Conservation (phyloP, 768 basidiomycete species). For the Mycena maculata region DNA sequence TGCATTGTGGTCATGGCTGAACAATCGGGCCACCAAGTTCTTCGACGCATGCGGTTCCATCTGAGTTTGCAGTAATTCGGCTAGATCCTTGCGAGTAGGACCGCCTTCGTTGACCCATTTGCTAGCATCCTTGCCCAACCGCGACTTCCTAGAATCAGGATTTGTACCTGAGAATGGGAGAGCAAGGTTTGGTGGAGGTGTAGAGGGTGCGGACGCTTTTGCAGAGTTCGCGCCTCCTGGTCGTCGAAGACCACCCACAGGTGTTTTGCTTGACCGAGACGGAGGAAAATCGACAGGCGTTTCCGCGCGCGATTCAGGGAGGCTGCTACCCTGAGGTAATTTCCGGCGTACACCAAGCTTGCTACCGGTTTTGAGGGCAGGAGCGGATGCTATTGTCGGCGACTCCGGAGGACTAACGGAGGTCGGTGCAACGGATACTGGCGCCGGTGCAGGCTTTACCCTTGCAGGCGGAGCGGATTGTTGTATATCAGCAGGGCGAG, state of each 20-base stretch:
- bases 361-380: constrained; percentile 52
- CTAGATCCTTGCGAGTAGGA: constrained; percentile 85
- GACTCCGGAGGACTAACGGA: constrained; percentile 57
- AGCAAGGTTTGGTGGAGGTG: constrained; percentile 46
- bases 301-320: constrained; percentile 63
- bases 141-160: constrained; percentile 70
- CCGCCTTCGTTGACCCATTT: constrained; percentile 91
- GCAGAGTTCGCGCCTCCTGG: constrained; percentile 48
- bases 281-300: constrained; percentile 50
- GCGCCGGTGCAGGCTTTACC: constrained; percentile 37
- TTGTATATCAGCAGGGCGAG: constrained; percentile 61
- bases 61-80: constrained; percentile 87
- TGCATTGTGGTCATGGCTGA: constrained; percentile 96
- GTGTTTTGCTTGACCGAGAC: constrained; percentile 50
- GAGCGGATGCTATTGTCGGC: constrained; percentile 49
- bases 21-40: constrained; percentile 80
- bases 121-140: constrained; percentile 79
- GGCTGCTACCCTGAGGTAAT: constrained; percentile 69
- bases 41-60: constrained; percentile 89
- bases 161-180: constrained; percentile 65
- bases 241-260: constrained; percentile 56
- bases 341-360: constrained; percentile 79
- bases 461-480: constrained; percentile 42
- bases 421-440: constrained; percentile 43
- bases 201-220: constrained; percentile 47